Conservation (phyloP, 805 yeast species). For the Kurtzmaniella cleridarum region DNA sequence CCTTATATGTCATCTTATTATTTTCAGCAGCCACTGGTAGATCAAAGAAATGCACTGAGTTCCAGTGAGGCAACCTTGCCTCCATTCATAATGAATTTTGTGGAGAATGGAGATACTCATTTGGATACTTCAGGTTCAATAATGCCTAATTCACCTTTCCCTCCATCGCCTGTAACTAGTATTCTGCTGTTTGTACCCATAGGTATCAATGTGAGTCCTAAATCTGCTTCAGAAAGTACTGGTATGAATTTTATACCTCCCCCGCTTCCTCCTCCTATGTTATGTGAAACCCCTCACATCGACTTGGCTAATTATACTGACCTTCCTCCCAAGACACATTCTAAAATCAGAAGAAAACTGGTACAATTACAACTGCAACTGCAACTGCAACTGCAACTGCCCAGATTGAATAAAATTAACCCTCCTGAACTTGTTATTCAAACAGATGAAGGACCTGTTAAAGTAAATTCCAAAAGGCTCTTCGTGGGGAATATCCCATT, state of each 20-base stretch:
- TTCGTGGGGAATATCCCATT: conserved; percentile 58
- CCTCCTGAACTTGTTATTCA: conserved; percentile 11
- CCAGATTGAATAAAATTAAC: not conserved
- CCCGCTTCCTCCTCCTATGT: not conserved
- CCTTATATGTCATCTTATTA: not conserved
- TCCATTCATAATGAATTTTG: conserved; percentile 23
- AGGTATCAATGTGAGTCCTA: not conserved
- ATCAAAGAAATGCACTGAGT: not conserved
- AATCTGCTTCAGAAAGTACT: not conserved
- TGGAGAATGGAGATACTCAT: conserved; percentile 7
- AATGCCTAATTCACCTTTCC: conserved; percentile 2
- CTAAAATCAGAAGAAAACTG: not conserved
- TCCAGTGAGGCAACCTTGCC: conserved; percentile 11
- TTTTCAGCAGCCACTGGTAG: not conserved
- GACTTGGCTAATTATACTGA: not conserved
- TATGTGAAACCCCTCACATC: not conserved
- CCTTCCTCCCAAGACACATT: not conserved
- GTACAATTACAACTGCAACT: not conserved
- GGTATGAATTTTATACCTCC: not conserved
- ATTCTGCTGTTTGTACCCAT: not conserved
- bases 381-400: not conserved
- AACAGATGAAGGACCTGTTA: conserved; percentile 22
- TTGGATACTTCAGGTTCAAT: not conserved
- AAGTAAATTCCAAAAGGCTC: conserved; percentile 39
- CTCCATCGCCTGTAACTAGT: conserved; percentile 1